Conservation (phyloP, 1,284 basidiomycete species). For the Mrakiaceae sp. region DNA sequence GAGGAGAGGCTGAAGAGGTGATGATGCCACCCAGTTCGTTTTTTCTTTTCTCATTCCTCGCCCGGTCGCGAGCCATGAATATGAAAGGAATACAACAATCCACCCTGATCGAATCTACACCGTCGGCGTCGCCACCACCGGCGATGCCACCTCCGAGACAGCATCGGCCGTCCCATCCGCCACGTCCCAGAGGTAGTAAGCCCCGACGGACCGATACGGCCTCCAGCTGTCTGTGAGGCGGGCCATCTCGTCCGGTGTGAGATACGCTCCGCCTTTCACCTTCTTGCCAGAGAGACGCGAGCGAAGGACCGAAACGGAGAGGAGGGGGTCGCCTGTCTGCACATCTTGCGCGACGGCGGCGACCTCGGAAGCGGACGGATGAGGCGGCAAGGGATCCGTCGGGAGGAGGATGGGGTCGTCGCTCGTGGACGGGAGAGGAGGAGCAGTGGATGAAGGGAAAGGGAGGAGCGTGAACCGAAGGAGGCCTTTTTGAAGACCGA, state of each 20-base stretch:
- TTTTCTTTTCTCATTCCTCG: no score
- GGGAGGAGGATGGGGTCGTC: conserved; percentile 36
- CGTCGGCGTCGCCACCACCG: no score
- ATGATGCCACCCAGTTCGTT: no score
- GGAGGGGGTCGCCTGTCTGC: conserved; percentile 27
- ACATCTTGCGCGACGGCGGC: not conserved
- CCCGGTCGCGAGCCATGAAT: no score
- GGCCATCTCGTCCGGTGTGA: conserved; percentile 74
- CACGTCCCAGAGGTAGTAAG: conserved; percentile 12
- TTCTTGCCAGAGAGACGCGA: conserved; percentile 63
- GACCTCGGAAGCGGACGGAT: conserved; percentile 18
- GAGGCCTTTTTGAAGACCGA: conserved; percentile 69
- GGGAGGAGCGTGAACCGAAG: conserved; percentile 58
- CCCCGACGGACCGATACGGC: conserved; percentile 64
- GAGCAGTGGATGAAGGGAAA: not conserved
- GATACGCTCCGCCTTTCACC: conserved; percentile 64
- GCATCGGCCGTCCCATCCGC: no score
- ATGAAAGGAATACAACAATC: no score
- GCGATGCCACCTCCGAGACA: no score
- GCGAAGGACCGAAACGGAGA: conserved; percentile 54
- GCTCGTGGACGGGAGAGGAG: conserved; percentile 19
- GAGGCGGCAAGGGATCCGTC: conserved; percentile 30
- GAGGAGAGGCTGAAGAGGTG: no score
- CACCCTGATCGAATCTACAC: no score
- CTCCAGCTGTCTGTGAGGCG: conserved; percentile 61